Percentiles rank a stretch among this genome's conserved stretches.
phyloP scores from a whole-genome alignment of 108 stramenopile genomes.

The Nitzschia sp. region DNA sequence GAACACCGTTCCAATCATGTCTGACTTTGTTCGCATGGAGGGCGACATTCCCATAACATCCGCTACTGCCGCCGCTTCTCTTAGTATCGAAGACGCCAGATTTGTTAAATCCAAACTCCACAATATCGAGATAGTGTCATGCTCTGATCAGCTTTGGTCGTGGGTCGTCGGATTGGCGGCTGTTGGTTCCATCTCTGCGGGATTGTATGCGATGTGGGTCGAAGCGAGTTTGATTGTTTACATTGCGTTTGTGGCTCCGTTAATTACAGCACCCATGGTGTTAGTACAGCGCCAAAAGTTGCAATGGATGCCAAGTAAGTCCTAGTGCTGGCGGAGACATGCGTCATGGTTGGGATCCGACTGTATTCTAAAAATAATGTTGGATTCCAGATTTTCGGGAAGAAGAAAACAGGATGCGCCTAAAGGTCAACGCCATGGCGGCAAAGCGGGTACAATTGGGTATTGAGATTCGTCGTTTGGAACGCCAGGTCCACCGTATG shows the following conservation, averaged over 20 bases:
- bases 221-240: conserved; percentile 25
- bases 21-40: conserved; percentile 16
- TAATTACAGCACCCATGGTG: conserved; percentile 29
- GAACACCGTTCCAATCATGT: too few relatives aligned
- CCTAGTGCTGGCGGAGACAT: neutral
- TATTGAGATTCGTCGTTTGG: conserved; percentile 23
- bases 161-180: conserved; percentile 23
- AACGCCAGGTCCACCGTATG: conserved; percentile 27
- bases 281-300: conserved; percentile 28
- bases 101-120: neutral
- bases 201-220: conserved; percentile 31
- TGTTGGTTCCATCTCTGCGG: conserved; percentile 10
- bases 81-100: conserved; percentile 21
- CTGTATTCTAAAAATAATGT: too few relatives aligned
- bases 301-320: conserved; percentile 38
- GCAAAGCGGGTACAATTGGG: conserved; percentile 17
- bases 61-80: conserved; percentile 7
- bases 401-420: conserved; percentile 27
- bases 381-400: conserved; percentile 23
- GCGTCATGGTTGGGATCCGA: too few relatives aligned
- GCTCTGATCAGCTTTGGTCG: conserved; percentile 7
- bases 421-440: conserved; percentile 21
- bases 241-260: conserved; percentile 40
- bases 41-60: conserved; percentile 15
- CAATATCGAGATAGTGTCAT: neutral